Conservation (phyloP, 805 yeast species). For the Suhomyces vadensis region DNA sequence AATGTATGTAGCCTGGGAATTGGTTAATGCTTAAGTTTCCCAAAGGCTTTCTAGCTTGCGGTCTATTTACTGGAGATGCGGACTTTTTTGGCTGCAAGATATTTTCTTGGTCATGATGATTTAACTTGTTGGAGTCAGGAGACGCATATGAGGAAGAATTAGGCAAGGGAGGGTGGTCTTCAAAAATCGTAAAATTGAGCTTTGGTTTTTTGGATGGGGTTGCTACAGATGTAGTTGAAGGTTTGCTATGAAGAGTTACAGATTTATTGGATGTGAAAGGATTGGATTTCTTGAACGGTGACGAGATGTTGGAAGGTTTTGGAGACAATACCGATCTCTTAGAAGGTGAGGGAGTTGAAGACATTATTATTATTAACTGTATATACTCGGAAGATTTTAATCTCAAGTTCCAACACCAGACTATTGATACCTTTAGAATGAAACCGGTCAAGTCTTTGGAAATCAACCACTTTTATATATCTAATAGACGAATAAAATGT, state of each 20-base stretch:
- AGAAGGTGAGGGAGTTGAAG: constrained; percentile 17
- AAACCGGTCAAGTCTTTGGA: neutral
- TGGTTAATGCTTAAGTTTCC: constrained; percentile 28
- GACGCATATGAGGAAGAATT: neutral
- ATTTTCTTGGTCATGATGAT: constrained; percentile 44
- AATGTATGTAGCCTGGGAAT: constrained; percentile 30
- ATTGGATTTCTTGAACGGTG: constrained; percentile 12
- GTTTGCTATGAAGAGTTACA: constrained; percentile 3
- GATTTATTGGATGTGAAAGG: neutral
- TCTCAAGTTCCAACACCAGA: neutral
- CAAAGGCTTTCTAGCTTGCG: constrained; percentile 26
- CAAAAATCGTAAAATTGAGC: constrained; percentile 22
- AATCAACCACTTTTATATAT: constrained; percentile 1
- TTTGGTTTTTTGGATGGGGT: constrained; percentile 16
- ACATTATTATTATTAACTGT: neutral
- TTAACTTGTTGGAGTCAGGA: constrained; percentile 18
- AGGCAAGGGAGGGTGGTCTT: constrained; percentile 16
- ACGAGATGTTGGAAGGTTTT: constrained; percentile 19
- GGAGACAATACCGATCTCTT: constrained; percentile 26
- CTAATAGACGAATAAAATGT: neutral
- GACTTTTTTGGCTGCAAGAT: constrained; percentile 34
- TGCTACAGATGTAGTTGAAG: constrained; percentile 1
- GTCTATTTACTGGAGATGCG: constrained; percentile 10
- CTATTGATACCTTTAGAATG: neutral
- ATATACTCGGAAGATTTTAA: neutral